Evolutionary conservation across 139 green algal genomes (phyloP), one percentile per base, ranked within the genome.

Genomic region (Chlamydomonas sphaeroides): DNA sequence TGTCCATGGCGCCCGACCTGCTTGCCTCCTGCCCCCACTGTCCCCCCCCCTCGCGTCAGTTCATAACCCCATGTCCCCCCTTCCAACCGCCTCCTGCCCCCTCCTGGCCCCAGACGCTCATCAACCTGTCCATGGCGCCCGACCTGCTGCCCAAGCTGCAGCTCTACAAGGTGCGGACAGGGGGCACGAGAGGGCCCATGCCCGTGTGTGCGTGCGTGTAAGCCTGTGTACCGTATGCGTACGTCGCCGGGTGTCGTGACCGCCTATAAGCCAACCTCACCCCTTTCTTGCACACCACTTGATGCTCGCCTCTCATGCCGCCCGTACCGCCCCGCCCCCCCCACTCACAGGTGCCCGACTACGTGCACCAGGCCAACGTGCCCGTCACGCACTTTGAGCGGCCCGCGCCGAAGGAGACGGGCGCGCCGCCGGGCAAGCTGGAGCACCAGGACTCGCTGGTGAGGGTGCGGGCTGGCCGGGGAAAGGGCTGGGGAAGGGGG

Each of bases 331-430:
- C 28, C 57, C 26, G 11, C 26, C 17, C 57, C 26, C 7, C n/a
- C 18, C 30, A 38, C 61, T 17, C n/a, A 3, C 65, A 70, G 65
- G 84, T 88, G 45, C 86, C 86, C 23, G 68, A 86, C 76, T 90
- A 87, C 81, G 80, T 90, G n/a, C 86, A 90, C 65, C 80, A 84
- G 1, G 76, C 68, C 41, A 90, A 90, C 73, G 56, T 90, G 26
- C 86, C 86, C 26, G 23, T 42, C 23, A 57, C 75, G 49, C 86
- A 90, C 72, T 90, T 80, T 45, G 83, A 90, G 59, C 83, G 86
- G 21, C 86, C 86, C 33, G 38, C 59, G 45, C 39, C 39, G 59
- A 39, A 41, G 59, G 36, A 36, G 14, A 0, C 38, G 3, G 18
- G 6, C 8, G n/a, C 32, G 7, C 17, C 32, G 32, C n/a, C 61